Conservation (phyloP, 208 protist species). For the Acanthamoeba healyi region DNA sequence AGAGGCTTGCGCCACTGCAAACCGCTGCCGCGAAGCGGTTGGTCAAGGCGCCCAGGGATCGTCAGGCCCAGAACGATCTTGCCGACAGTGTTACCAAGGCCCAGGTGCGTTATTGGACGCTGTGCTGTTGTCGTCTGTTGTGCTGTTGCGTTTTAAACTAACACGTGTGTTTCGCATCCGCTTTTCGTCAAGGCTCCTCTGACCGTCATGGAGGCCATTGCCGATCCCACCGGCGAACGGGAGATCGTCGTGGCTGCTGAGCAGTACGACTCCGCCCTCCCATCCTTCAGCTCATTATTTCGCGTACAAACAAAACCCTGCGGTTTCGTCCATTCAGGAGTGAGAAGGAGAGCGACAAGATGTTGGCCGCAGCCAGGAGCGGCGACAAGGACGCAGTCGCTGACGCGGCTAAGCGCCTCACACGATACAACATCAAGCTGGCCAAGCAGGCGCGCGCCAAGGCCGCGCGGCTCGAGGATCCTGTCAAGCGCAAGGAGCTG, state of each 20-base stretch:
- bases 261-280: not conserved
- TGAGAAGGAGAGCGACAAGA: constrained; percentile 12
- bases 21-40: not conserved
- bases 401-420: constrained; percentile 25
- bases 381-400: constrained; percentile 30
- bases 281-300: not conserved
- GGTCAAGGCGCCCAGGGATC: not conserved
- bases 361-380: not conserved
- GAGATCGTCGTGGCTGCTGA: constrained; percentile 47
- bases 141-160: not conserved
- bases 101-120: not conserved
- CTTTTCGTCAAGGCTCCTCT: not conserved
- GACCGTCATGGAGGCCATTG: not conserved
- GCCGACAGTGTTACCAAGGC: not conserved
- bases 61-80: constrained; percentile 35
- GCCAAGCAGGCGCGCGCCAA: constrained; percentile 51
- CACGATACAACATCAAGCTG: constrained; percentile 11
- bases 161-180: not conserved
- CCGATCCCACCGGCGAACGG: constrained; percentile 15
- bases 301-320: not conserved
- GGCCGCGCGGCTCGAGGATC: not conserved
- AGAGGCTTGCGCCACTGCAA: constrained; percentile 16
- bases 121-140: not conserved
- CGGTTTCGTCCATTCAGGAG: not conserved
- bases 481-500: constrained; percentile 31